Evolutionary conservation across 1,284 basidiomycete species (phyloP).

Genomic region (Phlebopus sp.): DNA sequence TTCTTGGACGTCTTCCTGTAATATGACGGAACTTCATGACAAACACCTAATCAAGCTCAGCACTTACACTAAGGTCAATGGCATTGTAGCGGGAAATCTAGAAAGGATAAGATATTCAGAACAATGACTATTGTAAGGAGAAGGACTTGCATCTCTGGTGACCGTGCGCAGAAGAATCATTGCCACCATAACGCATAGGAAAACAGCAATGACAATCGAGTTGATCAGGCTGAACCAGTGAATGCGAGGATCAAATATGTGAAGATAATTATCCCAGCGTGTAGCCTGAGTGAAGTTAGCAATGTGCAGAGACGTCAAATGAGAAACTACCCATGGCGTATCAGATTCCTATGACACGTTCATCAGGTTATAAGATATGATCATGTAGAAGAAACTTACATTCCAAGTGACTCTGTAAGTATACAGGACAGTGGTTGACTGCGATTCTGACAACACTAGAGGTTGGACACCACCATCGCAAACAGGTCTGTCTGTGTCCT

Average conservation of each 20-base stretch:
- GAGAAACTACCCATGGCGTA: slow-evolving; percentile 70
- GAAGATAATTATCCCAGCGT: slow-evolving; percentile 94
- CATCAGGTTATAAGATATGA: slow-evolving; percentile 8
- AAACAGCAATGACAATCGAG: slow-evolving; percentile 86
- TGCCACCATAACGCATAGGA: slow-evolving; percentile 91
- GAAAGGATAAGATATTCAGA: slow-evolving; percentile 34
- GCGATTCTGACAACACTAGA: slow-evolving; percentile 62
- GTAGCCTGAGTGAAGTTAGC: slow-evolving; percentile 60
- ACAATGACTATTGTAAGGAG: slow-evolving; percentile 29
- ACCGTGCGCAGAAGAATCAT: slow-evolving; percentile 89
- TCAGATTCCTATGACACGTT: slow-evolving; percentile 62
- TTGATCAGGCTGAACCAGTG: slow-evolving; percentile 96
- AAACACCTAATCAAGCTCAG: neutral
- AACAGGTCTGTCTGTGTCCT: slow-evolving; percentile 39
- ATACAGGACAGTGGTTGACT: slow-evolving; percentile 74
- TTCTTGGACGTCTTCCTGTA: slow-evolving; percentile 92
- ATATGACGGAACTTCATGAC: slow-evolving; percentile 9
- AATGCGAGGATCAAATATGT: slow-evolving; percentile 75
- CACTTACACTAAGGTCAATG: slow-evolving; percentile 80
- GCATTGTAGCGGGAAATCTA: slow-evolving; percentile 96
- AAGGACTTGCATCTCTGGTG: slow-evolving; percentile 75
- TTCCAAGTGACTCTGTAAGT: slow-evolving; percentile 90
- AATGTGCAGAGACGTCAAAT: neutral
- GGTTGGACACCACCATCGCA: slow-evolving; percentile 39
- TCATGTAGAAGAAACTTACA: slow-evolving; percentile 42